These are phyloP conservation scores for Umbelopsis isabellina DNA, from an alignment of 192 early-diverging fungal species.

Conservation along the genomic window DNA sequence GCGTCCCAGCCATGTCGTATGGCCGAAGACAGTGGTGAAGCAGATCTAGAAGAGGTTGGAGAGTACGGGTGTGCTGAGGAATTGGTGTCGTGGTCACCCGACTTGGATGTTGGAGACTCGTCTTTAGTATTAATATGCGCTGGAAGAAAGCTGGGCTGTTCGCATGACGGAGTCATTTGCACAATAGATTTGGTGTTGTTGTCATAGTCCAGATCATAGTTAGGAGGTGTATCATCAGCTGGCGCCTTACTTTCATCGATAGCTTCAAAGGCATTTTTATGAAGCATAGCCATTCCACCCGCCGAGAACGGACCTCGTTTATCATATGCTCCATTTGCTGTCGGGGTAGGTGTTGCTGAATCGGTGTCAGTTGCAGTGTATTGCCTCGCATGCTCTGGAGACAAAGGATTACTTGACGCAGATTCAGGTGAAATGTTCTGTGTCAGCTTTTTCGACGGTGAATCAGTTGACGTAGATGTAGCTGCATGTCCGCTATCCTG, in stretches of 20 bases:
- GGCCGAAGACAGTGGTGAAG: conserved; percentile 22
- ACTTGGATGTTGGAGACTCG: not conserved
- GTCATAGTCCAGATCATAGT: conserved; percentile 2
- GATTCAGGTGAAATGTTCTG: not conserved
- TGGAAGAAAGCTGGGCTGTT: not conserved
- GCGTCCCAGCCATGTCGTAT: conserved; percentile 25
- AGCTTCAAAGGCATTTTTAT: not conserved
- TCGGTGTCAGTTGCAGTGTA: conserved; percentile 11
- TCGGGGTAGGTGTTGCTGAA: conserved; percentile 26
- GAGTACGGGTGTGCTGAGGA: not conserved
- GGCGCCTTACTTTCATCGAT: not conserved
- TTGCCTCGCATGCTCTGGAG: not conserved
- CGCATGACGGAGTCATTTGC: not conserved
- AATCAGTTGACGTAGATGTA: not conserved
- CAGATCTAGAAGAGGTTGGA: not conserved
- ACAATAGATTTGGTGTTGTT: not conserved
- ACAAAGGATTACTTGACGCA: not conserved
- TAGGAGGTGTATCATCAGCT: not conserved
- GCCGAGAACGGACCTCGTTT: not conserved
- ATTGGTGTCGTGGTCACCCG: not conserved
- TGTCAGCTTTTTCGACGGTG: not conserved
- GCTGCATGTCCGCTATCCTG: not conserved
- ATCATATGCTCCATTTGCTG: not conserved
- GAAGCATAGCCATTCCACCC: not conserved
- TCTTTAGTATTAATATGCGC: not conserved